Evolutionary conservation across 2,329 filamentous ascomycete genomes (phyloP).

Genomic region (Colletotrichum magnum): DNA sequence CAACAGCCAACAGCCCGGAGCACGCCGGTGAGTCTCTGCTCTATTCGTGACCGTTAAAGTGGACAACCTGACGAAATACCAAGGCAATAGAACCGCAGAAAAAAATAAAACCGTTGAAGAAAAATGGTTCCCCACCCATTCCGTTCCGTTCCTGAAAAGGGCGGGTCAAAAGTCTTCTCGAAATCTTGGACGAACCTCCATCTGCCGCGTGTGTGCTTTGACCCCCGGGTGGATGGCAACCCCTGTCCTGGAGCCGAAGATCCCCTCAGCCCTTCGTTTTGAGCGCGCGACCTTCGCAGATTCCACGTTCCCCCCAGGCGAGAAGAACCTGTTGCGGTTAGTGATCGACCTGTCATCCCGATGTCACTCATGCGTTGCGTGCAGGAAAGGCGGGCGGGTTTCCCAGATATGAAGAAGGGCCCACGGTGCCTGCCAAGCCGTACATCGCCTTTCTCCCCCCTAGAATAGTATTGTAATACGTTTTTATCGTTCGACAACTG

Average conservation of each 20-base stretch:
- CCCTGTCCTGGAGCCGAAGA: conserved; percentile 11
- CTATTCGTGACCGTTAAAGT: too few relatives aligned
- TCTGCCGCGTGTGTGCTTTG: conserved; percentile 18
- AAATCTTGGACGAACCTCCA: conserved; percentile 10
- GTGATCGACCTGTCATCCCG: conserved; percentile 29
- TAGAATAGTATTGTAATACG: neutral
- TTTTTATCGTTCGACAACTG: neutral
- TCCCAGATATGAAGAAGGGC: conserved; percentile 11
- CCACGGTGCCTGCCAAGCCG: conserved; percentile 3
- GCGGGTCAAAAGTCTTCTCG: conserved; percentile 14
- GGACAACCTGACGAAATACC: neutral
- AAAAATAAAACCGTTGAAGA: conserved; percentile 9
- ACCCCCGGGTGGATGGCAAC: conserved; percentile 10
- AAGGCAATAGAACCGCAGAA: neutral
- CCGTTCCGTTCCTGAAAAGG: neutral
- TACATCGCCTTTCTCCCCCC: neutral
- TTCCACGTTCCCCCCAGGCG: conserved; percentile 3
- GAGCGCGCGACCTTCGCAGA: conserved; percentile 7
- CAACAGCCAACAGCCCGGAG: too few relatives aligned
- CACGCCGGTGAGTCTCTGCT: too few relatives aligned
- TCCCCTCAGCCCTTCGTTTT: conserved; percentile 22
- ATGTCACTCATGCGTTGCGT: conserved; percentile 6
- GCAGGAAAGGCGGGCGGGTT: conserved; percentile 4
- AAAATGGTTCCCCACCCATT: neutral
- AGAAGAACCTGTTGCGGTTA: conserved; percentile 6